A percentile compares a stretch with the other conserved stretches of the same genome.
Conservation (phyloP, 495 filamentous ascomycete genomes). For the Neurospora sp. region DNA sequence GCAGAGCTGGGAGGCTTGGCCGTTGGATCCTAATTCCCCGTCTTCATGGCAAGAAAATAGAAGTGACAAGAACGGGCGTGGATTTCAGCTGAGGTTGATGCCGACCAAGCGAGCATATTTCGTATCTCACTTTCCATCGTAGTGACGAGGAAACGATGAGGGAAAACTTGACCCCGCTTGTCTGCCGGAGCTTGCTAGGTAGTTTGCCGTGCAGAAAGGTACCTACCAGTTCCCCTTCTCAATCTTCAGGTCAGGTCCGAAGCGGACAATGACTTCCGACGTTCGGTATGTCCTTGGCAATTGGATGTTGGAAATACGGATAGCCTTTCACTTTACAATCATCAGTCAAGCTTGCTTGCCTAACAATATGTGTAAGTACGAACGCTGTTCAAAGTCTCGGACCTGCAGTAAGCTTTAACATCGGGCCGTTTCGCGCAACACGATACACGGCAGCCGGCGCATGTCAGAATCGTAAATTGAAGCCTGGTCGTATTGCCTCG, state of each 20-base stretch:
- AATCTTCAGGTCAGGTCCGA: no score
- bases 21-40: background rate
- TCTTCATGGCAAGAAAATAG: background rate
- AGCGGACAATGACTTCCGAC: background rate
- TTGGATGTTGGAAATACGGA: background rate
- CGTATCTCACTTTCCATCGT: background rate
- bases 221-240: no score
- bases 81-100: background rate
- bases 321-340: background rate
- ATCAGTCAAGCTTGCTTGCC: background rate
- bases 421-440: background rate
- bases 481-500: background rate
- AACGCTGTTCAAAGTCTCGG: background rate
- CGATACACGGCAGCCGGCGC: background rate
- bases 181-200: no score
- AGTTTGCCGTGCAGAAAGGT: no score
- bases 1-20: conserved; percentile 7
- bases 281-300: background rate
- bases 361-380: background rate
- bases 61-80: background rate
- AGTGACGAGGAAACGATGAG: background rate
- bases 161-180: no score
- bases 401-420: background rate
- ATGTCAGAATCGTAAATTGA: background rate
- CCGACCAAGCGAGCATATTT: background rate